Evolutionary conservation across 208 protist genomes (phyloP).

Genomic region (Spongospora subterranea): DNA sequence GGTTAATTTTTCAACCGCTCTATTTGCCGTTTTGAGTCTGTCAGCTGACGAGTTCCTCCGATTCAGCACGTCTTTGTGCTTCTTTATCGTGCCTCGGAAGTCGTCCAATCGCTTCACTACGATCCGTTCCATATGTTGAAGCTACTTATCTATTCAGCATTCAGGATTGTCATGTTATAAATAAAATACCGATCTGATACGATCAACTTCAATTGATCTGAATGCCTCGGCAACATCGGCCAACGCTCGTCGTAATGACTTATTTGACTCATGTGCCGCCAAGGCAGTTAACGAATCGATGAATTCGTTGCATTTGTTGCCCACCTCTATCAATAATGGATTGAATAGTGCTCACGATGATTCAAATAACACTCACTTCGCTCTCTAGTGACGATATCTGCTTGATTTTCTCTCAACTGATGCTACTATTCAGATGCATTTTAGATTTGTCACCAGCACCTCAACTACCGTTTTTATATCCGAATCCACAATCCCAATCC

Average conservation of each 20-base stretch:
- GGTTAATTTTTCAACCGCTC: neutral
- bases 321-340: neutral
- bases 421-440: too few relatives aligned
- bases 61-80: neutral
- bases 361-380: neutral
- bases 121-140: neutral
- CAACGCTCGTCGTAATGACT: neutral
- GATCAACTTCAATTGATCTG: neutral
- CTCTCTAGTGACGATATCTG: neutral
- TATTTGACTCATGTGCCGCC: neutral
- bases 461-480: neutral
- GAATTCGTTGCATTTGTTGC: neutral
- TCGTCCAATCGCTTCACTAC: neutral
- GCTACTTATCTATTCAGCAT: neutral
- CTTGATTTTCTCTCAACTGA: neutral
- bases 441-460: too few relatives aligned
- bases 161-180: neutral
- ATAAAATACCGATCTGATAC: neutral
- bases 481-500: neutral
- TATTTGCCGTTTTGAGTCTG: neutral
- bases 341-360: neutral
- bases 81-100: neutral
- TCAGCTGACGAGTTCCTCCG: neutral
- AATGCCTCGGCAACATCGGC: neutral
- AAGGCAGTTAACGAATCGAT: neutral